Evolutionary conservation across 306 rosid genomes (phyloP).

Genomic region (Dalbergia oliveri): DNA sequence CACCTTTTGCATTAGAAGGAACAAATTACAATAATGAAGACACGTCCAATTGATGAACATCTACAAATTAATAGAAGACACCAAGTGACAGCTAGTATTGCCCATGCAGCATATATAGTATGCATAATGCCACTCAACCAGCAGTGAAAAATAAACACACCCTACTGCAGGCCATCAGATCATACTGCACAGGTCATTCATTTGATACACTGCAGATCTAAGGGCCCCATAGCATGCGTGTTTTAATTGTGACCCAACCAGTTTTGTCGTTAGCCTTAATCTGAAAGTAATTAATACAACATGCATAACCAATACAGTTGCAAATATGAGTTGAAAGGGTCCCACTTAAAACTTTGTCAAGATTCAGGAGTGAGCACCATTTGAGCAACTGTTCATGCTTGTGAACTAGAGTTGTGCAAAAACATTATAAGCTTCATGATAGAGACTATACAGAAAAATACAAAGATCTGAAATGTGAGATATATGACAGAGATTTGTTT

Average conservation of each 20-base stretch:
- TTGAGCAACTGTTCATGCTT: background rate
- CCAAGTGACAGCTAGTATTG: background rate
- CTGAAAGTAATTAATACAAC: slow-evolving; percentile 17
- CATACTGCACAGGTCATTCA: slow-evolving; percentile 16
- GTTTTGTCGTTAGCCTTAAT: slow-evolving; percentile 14
- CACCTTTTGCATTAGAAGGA: slow-evolving; percentile 10
- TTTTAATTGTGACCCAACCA: slow-evolving; percentile 11
- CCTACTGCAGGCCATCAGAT: too few relatives aligned
- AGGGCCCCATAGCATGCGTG: background rate
- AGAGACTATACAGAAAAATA: slow-evolving; percentile 15
- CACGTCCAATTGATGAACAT: slow-evolving; percentile 26
- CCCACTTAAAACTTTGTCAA: background rate
- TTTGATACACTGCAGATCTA: slow-evolving; percentile 9
- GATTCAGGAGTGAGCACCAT: background rate
- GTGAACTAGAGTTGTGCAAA: slow-evolving; percentile 7
- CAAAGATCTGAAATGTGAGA: background rate
- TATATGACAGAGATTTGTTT: background rate
- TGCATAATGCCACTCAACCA: background rate
- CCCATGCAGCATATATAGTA: background rate
- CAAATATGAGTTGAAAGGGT: background rate
- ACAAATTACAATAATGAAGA: slow-evolving; percentile 1
- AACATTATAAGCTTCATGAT: background rate
- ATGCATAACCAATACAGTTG: background rate
- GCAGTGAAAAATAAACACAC: background rate
- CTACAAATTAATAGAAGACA: background rate